These are phyloP conservation scores for Dryas drummondii DNA, from an alignment of 306 rosid genomes.

Conservation along the genomic window DNA sequence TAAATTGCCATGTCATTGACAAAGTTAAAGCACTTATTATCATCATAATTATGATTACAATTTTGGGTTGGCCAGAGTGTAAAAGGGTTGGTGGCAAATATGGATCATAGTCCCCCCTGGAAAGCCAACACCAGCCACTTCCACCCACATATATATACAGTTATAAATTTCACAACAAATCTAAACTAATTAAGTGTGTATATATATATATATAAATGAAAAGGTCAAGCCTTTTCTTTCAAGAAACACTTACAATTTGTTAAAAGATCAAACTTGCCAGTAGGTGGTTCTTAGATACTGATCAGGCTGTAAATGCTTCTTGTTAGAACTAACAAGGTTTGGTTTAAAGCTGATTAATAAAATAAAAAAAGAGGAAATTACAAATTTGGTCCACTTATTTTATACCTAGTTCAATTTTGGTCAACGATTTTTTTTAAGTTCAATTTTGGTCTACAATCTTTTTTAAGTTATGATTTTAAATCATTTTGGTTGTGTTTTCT, in stretches of 20 bases:
- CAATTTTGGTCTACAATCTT: too few species aligned
- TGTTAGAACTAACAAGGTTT: slow-evolving; percentile 5
- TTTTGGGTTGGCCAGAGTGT: slow-evolving; percentile 33
- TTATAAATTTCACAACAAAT: slow-evolving; percentile 21
- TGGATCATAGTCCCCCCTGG: slow-evolving; percentile 20
- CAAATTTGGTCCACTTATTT: too few species aligned
- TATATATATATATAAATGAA: not conserved
- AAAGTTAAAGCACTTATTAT: slow-evolving; percentile 38
- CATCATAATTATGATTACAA: slow-evolving; percentile 34
- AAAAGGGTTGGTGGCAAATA: slow-evolving; percentile 1
- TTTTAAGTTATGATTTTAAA: too few species aligned
- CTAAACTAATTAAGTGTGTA: slow-evolving; percentile 12
- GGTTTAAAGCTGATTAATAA: not conserved
- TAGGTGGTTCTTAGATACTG: slow-evolving; percentile 21
- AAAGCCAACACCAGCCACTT: slow-evolving; percentile 25
- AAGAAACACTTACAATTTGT: slow-evolving; percentile 41
- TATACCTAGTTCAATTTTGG: too few species aligned
- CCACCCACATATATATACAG: slow-evolving; percentile 18
- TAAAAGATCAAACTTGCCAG: slow-evolving; percentile 34
- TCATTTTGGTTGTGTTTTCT: too few species aligned
- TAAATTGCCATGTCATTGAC: slow-evolving; percentile 22
- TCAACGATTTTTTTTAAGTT: too few species aligned
- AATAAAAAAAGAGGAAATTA: too few species aligned
- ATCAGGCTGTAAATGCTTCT: slow-evolving; percentile 21
- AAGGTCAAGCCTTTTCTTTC: slow-evolving; percentile 42